Evolutionary conservation across 805 yeast genomes (phyloP).

Genomic region (Maudiozyma saulgeensis): DNA sequence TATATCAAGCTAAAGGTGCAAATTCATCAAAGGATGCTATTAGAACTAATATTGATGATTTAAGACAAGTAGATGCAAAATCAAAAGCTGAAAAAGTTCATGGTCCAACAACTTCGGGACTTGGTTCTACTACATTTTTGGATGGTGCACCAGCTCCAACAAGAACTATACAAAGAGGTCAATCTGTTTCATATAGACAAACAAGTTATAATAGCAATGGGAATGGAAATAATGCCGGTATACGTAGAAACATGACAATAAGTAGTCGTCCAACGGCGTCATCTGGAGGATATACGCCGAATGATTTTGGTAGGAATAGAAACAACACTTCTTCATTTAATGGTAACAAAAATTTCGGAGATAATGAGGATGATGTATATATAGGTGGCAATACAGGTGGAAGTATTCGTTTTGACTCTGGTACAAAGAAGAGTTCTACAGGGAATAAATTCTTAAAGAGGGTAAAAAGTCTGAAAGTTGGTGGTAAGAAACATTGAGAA

Average conservation of each 20-base stretch:
- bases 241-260: conserved; percentile 10
- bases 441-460: conserved; percentile 65
- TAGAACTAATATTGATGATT: conserved; percentile 39
- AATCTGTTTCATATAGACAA: conserved; percentile 67
- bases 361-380: conserved; percentile 26
- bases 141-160: conserved; percentile 91
- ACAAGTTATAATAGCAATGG: conserved; percentile 20
- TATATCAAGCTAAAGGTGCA: conserved; percentile 14
- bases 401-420: conserved; percentile 23
- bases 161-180: conserved; percentile 60
- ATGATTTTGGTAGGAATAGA: not conserved
- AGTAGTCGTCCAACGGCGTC: conserved; percentile 7
- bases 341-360: conserved; percentile 3
- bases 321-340: not conserved
- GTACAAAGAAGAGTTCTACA: conserved; percentile 21
- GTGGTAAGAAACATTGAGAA: conserved; percentile 21
- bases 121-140: conserved; percentile 84
- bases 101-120: conserved; percentile 78
- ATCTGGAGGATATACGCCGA: not conserved
- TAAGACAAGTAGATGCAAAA: conserved; percentile 63
- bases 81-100: conserved; percentile 64
- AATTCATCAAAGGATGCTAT: conserved; percentile 33
- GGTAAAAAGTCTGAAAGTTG: conserved; percentile 82
- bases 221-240: conserved; percentile 9
- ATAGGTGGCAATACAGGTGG: conserved; percentile 5